Evolutionary conservation across 2,329 filamentous ascomycete species (phyloP).

Genomic region (Cercospora canescens): DNA sequence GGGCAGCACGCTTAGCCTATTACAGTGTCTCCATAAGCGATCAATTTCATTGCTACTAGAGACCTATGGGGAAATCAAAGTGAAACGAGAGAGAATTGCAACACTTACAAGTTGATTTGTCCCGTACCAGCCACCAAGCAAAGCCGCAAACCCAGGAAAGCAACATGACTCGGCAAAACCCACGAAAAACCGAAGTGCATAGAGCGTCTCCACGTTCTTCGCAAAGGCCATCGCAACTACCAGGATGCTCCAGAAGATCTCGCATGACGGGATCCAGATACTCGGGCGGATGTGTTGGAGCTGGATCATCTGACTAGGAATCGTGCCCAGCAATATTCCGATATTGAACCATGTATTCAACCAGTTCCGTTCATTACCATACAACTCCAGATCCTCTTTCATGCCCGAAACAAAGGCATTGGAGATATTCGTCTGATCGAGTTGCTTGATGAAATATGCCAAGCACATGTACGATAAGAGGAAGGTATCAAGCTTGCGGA

Average conservation of each 20-base stretch:
- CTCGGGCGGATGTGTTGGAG: slow-evolving; percentile 50
- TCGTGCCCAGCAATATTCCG: slow-evolving; percentile 16
- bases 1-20: slow-evolving; percentile 47
- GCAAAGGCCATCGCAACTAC: slow-evolving; percentile 12
- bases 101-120: slow-evolving; percentile 3
- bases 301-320: slow-evolving; percentile 36
- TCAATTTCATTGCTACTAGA: no score
- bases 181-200: slow-evolving; percentile 12
- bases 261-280: slow-evolving; percentile 51
- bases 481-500: slow-evolving; percentile 13
- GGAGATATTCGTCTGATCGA: slow-evolving; percentile 16
- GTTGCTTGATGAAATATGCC: slow-evolving; percentile 16
- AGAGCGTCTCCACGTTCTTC: slow-evolving; percentile 14
- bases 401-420: slow-evolving; percentile 47
- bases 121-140: slow-evolving; percentile 16
- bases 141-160: slow-evolving; percentile 10
- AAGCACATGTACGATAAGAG: slow-evolving; percentile 15
- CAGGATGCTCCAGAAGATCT: slow-evolving; percentile 49
- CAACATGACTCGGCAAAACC: slow-evolving; percentile 6
- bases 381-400: slow-evolving; percentile 37
- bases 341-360: slow-evolving; percentile 21
- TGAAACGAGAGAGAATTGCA: neutral
- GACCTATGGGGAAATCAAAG: no score
- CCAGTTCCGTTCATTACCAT: slow-evolving; percentile 13
- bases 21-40: neutral